Evolutionary conservation across 345 rosid genomes (phyloP).

Genomic region (Citrus sinensis): DVS_A1.0 CM039163.1:534501-535000

Average conservation of each 20-base stretch:
- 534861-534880: not conserved
- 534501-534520: not conserved
- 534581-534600: slow-evolving; percentile 38
- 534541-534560: not conserved
- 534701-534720: slow-evolving; percentile 11
- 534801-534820: too few relatives aligned
- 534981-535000: not conserved
- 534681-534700: slow-evolving; percentile 28
- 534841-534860: not conserved
- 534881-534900: too few relatives aligned
- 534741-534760: too few relatives aligned
- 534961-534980: not conserved
- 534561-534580: slow-evolving; percentile 33
- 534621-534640: slow-evolving; percentile 26
- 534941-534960: not conserved
- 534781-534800: not conserved
- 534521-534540: not conserved
- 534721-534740: not conserved
- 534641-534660: slow-evolving; percentile 23
- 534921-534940: not conserved
- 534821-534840: not conserved
- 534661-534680: slow-evolving; percentile 30
- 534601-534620: slow-evolving; percentile 32
- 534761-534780: not conserved
- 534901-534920: not conserved